Evolutionary conservation across 805 yeast species (phyloP), one percentile per base, ranked within the genome.

Genomic region (Hagleromyces aurorensis): DNA sequence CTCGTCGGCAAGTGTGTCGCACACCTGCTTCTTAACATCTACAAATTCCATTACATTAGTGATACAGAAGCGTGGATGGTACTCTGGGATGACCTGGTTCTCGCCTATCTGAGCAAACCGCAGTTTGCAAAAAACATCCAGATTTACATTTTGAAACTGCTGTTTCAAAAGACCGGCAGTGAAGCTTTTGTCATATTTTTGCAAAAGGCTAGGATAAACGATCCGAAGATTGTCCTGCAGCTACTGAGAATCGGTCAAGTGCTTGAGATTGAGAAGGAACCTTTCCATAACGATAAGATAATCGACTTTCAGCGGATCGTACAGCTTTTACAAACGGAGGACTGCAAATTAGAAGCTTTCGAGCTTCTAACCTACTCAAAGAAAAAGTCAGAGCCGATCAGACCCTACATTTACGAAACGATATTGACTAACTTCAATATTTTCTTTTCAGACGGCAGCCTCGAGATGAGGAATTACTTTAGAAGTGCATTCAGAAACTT

Each of bases 381-480:
- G 1, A 77, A 76, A 41, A 70, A 71, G 3, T 71, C 94, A 0
- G 62, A 60, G 28, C 73, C 75, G 0, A 64, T 87, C 3, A 63
- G 71, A 1, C 27, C 56, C 1, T 50, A 50, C 15, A 61, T 72
- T 0, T 69, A 69, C 33, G 59, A 61, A 0, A 43, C 70, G 1
- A 40, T 86, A 0, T 42, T 54, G 21, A 48, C 60, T 0, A 56
- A 67, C 17, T 44, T 78, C 4, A 70, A 69, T 17, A 55, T 67
- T 4, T 65, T 77, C 37, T 67, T 79, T 34, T 62, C 69, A n/a
- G 93, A 82, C 35, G 62, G 70, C 12, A 74, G 78, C 33, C 64
- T 83, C 10, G 87, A 80, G 37, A 63, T 71, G 1, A 64, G 96
- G 46, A 77, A 76, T 39, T 75, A 72, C 25, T 72, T 82, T 29